Conservation (phyloP, 305 asterid genomes). For the Fraxinus baroniana region DNA sequence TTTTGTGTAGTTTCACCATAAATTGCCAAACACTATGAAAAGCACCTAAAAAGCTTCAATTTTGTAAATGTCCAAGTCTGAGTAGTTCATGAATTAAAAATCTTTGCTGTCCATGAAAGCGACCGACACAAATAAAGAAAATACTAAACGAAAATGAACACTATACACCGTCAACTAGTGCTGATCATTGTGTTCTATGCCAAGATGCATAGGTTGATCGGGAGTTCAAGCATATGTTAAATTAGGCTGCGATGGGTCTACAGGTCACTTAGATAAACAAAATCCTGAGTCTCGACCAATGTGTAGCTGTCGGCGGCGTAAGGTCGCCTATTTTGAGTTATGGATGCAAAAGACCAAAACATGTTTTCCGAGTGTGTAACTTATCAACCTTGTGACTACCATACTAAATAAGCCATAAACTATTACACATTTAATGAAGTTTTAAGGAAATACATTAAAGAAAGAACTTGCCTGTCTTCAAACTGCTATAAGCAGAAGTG, state of each 20-base stretch:
- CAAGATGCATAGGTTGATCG: neutral
- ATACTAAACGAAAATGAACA: neutral
- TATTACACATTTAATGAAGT: neutral
- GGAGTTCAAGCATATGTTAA: neutral
- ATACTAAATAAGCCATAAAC: neutral
- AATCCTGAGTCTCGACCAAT: neutral
- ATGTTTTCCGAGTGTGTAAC: neutral
- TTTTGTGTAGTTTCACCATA: slow-evolving; percentile 8
- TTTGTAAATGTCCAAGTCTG: slow-evolving; percentile 6
- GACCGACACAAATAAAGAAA: slow-evolving; percentile 28
- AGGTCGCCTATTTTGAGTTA: neutral
- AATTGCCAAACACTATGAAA: neutral
- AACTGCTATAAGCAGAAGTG: neutral
- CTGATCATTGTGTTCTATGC: neutral
- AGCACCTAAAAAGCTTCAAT: neutral
- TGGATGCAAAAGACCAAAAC: neutral
- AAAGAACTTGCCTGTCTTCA: neutral
- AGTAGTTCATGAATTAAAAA: slow-evolving; percentile 38
- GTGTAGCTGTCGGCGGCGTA: neutral
- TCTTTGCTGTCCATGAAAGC: slow-evolving; percentile 37
- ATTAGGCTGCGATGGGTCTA: neutral
- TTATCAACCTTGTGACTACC: neutral
- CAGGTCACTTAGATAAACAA: neutral
- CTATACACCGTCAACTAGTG: neutral
- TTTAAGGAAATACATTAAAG: neutral